Evolutionary conservation across 805 yeast species (phyloP), one percentile per base, ranked within the genome.

Genomic region (Ogataea zsoltii): DNA sequence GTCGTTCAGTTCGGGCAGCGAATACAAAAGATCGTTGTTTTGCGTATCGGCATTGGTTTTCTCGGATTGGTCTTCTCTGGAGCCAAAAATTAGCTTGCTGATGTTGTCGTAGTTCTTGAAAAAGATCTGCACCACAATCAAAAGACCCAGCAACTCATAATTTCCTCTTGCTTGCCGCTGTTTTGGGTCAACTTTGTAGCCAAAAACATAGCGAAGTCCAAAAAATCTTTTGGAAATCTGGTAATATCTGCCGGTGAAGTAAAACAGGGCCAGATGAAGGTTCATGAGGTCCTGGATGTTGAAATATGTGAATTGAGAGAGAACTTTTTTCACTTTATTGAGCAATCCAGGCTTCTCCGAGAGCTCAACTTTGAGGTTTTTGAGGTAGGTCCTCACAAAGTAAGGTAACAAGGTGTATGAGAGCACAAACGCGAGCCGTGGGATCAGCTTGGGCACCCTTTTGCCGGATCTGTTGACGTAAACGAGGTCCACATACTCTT

Each of bases 401-500:
- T 80, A 80, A 1, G 97, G 96, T 1, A 85, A 59, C 1, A 87
- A 43, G 0, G 87, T 76, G 57, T 81, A 83, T 0, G 83, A 68
- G 2, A 78, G 42, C 0, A 88, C 72, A 57, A 82, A 90, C 4
- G 82, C 79, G 2, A 81, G 46, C 44, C 88, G 71, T 23, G 78
- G 69, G 33, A 62, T 46, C 4, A 54, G 11, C 33, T 52, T 54
- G 0, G 87, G 85, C 5, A 85, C 62, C 33, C 67, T 58, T 15
- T 56, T 71, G 0, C 89, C 88, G 29, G 64, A 62, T 41, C 77
- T 67, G 32, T 68, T 70, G 6, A 85, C 88, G 58, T 86, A 85
- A 7, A 80, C 65, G 44, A 88, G 67, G 63, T 92, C 96, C 12
- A 90, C 90, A 65, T 92, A 92, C 66, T 92, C 97, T 61, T 92